phyloP scores from a whole-genome alignment of 2,329 filamentous ascomycete genomes.

The Stylonectria norvegica region DNA sequence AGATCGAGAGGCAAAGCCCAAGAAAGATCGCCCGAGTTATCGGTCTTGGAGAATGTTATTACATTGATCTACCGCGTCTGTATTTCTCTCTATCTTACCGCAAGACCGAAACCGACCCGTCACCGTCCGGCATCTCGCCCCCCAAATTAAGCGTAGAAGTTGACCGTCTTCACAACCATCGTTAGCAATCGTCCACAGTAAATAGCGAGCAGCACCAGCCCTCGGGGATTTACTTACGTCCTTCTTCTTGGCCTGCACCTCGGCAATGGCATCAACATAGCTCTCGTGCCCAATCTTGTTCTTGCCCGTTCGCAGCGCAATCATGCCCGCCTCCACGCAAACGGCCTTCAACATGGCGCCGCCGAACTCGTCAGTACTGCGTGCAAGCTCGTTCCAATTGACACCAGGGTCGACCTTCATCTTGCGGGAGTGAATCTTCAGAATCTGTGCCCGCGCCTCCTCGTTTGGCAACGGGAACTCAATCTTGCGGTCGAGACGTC shows the following conservation, averaged over 20 bases:
- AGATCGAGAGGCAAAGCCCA: no score
- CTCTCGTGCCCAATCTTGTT: constrained; percentile 97
- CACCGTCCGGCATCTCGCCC: constrained; percentile 2
- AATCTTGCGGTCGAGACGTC: constrained; percentile 93
- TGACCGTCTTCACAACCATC: constrained; percentile 47
- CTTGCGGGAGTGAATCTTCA: constrained; percentile 96
- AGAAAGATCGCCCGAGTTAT: no score
- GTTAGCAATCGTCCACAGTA: constrained; percentile 11
- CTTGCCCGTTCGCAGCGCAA: constrained; percentile 88
- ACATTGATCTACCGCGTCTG: constrained; percentile 26
- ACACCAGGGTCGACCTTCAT: constrained; percentile 93
- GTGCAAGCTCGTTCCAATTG: constrained; percentile 93
- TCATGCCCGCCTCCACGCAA: constrained; percentile 99
- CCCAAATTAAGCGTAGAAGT: constrained; percentile 51
- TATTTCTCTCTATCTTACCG: constrained; percentile 18
- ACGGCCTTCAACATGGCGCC: constrained; percentile 98
- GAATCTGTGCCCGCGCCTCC: constrained; percentile 92
- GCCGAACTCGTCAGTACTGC: constrained; percentile 97
- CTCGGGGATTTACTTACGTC: constrained; percentile 56
- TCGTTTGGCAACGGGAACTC: constrained; percentile 98
- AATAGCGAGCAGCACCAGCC: background rate
- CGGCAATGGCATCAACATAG: constrained; percentile 96
- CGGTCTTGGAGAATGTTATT: no score
- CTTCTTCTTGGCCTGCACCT: constrained; percentile 96
- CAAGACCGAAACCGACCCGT: constrained; percentile 9